These are phyloP conservation scores for Colletotrichum echinochloae DNA, from an alignment of 2,329 filamentous ascomycete species.

Conservation along the genomic window DNA sequence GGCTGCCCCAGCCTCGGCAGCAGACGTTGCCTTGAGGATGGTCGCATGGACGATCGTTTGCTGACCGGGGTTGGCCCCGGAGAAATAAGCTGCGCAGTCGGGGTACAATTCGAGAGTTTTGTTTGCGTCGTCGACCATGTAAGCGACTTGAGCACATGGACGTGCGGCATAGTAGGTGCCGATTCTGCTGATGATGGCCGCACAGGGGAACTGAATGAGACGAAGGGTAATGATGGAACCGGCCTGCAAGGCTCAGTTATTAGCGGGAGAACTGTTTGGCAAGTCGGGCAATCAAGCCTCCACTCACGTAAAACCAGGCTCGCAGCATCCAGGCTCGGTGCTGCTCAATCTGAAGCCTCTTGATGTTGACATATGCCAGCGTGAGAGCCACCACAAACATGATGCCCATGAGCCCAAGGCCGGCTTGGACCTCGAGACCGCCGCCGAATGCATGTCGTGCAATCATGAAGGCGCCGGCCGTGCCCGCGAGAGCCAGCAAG, in stretches of 20 bases:
- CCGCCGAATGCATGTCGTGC: conserved; percentile 65
- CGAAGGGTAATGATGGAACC: conserved; percentile 62
- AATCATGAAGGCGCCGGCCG: conserved; percentile 66
- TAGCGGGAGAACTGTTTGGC: not conserved
- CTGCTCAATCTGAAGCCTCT: conserved; percentile 70
- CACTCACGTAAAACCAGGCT: conserved; percentile 60
- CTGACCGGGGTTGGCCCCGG: conserved; percentile 45
- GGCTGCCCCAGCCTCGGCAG: conserved; percentile 51
- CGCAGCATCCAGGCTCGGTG: conserved; percentile 74
- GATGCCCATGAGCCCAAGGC: conserved; percentile 57
- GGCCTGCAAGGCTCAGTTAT: conserved; percentile 46
- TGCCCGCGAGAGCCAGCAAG: conserved; percentile 58
- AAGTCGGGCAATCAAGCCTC: not conserved
- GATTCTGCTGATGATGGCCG: conserved; percentile 49
- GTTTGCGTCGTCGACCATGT: conserved; percentile 47
- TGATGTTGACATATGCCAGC: conserved; percentile 68
- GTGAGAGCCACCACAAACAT: conserved; percentile 56
- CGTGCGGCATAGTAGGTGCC: conserved; percentile 47
- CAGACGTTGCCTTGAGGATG: conserved; percentile 44
- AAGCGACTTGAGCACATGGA: conserved; percentile 62
- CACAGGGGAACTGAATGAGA: conserved; percentile 57
- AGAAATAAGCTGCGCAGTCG: conserved; percentile 54
- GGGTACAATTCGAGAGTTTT: conserved; percentile 54
- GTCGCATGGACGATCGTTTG: conserved; percentile 49
- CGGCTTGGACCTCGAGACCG: conserved; percentile 60